Conservation (phyloP, 2,329 filamentous ascomycete species). For the Periconia sp. region DNA sequence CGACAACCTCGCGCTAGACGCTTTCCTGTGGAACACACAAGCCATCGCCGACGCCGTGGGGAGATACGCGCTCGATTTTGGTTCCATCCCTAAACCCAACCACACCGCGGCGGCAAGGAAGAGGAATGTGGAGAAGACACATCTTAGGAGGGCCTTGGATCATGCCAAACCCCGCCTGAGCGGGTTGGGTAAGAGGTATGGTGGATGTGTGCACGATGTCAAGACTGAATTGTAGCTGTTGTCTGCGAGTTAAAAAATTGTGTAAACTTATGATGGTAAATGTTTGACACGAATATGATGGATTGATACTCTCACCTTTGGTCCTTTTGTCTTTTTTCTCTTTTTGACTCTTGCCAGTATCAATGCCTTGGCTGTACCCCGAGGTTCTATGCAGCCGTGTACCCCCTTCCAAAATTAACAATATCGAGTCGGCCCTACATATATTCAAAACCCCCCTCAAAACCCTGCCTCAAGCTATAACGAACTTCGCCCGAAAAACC, state of each 20-base stretch:
- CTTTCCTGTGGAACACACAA: conserved; percentile 42
- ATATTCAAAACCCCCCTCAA: no score
- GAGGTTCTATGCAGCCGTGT: no score
- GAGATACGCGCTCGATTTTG: conserved; percentile 40
- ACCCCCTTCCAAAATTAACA: no score
- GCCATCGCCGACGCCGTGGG: conserved; percentile 44
- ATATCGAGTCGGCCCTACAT: no score
- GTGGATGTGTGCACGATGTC: not conserved
- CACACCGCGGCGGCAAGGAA: not conserved
- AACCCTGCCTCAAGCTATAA: no score
- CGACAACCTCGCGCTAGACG: conserved; percentile 39
- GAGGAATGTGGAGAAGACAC: not conserved
- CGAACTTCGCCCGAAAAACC: no score
- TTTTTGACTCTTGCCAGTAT: not conserved
- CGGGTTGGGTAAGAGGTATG: not conserved
- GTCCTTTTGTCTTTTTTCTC: not conserved
- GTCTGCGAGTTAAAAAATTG: not conserved
- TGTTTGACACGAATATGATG: not conserved
- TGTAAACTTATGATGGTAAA: not conserved
- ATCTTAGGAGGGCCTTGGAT: not conserved
- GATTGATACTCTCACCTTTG: not conserved
- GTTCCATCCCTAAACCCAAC: conserved; percentile 36
- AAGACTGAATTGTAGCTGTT: not conserved
- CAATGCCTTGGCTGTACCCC: no score
- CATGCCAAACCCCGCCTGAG: not conserved